Evolutionary conservation across 2,329 filamentous ascomycete genomes (phyloP), one percentile per base, ranked within the genome.

Genomic region (Anthostomella pinea): DNA sequence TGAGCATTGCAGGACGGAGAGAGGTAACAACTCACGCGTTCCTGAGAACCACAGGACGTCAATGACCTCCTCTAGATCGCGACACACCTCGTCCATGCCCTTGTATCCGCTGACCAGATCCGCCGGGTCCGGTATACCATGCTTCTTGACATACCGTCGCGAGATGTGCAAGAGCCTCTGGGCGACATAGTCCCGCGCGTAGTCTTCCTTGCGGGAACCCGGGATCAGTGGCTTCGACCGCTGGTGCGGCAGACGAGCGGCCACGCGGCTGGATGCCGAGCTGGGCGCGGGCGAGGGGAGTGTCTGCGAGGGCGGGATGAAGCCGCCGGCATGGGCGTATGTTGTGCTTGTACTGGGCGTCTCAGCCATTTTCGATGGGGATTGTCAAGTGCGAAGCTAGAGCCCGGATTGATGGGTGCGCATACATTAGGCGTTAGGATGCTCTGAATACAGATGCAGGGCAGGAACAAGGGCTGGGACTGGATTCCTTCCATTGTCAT

Each of bases 1-100:
- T 38, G 38, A 34, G 38, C 13, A 31, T 6, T 14, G 8, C 9
- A 24, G 6, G 18, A 18, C 6, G 21, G 18, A 16, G 21, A 13
- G 20, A 24, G 19, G 24, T 6, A 36, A 27, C 30, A 19, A 72
- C 86, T 59, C 70, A 89, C 88, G 88, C 15, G 90, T 95, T 8
- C 85, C 87, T 19, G 83, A 87, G 15, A 87, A 75, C 91, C 91
- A 97, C 5, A 95, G 65, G 6, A 94, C 75, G 59, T 94, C 84
- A 11, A 95, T 66, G 9, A 95, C 59, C 5, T 73, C 72, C 38
- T 90, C 85, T 1, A 95, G 62, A 54, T 95, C 88, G 38, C 69
- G 76, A 35, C 79, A 87, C 4, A 88, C 75, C 54, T 90, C 83
- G 32, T 68, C 70, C 58, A 91, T 85, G 33, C 64, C 77, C 35